These are phyloP conservation scores for Gaeumannomyces sp. DNA, from an alignment of 2,329 filamentous ascomycete genomes.

Conservation along the genomic window DNA sequence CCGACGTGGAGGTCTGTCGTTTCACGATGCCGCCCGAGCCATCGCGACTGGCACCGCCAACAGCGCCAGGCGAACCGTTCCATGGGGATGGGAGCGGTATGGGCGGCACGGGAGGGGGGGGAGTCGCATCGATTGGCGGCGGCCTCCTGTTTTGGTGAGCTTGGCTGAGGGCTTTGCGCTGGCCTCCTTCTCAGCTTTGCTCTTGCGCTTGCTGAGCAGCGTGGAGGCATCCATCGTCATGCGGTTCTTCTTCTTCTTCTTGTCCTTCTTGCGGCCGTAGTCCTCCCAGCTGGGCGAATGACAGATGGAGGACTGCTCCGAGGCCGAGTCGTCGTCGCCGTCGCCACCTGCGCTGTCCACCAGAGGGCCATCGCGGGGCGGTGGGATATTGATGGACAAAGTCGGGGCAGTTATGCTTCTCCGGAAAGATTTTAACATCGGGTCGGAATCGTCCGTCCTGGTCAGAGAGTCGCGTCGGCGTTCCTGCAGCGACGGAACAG, in stretches of 20 bases:
- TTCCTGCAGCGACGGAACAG: conserved; percentile 17
- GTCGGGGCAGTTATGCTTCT: conserved; percentile 18
- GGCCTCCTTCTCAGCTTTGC: conserved; percentile 29
- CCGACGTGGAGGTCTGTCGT: conserved; percentile 3
- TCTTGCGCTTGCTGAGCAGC: conserved; percentile 30
- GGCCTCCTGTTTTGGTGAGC: background rate
- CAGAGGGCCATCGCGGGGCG: conserved; percentile 10
- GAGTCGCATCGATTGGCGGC: no score
- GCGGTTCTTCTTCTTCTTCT: conserved; percentile 29
- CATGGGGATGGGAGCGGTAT: background rate
- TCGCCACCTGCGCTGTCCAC: conserved; percentile 24
- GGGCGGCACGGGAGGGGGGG: conserved; percentile 7
- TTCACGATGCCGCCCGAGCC: conserved; percentile 10
- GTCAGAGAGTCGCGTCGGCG: conserved; percentile 20
- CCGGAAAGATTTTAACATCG: conserved; percentile 19
- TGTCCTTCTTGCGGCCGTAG: conserved; percentile 46
- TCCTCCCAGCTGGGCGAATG: conserved; percentile 59
- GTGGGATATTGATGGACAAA: conserved; percentile 27
- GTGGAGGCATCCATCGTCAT: background rate
- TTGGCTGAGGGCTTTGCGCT: background rate
- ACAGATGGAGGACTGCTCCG: conserved; percentile 46
- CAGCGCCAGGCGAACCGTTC: background rate
- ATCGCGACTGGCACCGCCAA: background rate
- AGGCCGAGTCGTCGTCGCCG: conserved; percentile 27
- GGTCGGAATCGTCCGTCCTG: conserved; percentile 18